A percentile compares a stretch with the other conserved stretches of the same genome.
phyloP scores from a whole-genome alignment of 805 yeast genomes.

The Kodamaea neixiangensis region DNA sequence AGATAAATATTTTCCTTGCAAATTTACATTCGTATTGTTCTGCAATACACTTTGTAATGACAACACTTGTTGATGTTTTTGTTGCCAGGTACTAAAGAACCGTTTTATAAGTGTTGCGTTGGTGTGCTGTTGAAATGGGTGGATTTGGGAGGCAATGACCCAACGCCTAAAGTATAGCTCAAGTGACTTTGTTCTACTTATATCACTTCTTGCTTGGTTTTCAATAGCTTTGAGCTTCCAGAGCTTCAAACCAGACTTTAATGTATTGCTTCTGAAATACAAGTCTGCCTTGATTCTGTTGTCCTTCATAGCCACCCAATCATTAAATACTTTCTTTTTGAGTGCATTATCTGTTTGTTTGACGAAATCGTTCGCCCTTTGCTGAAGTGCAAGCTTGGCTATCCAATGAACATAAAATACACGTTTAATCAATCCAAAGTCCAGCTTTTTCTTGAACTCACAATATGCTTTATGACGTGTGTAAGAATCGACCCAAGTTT shows the following conservation, averaged over 20 bases:
- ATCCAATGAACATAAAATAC: background rate
- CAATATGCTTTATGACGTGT: background rate
- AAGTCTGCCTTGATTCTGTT: conserved; percentile 2
- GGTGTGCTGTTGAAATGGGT: background rate
- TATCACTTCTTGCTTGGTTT: background rate
- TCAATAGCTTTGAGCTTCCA: background rate
- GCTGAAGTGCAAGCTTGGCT: conserved; percentile 7
- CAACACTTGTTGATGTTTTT: background rate
- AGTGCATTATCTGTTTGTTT: background rate
- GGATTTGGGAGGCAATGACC: background rate
- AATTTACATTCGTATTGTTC: background rate
- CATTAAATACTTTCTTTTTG: conserved; percentile 3
- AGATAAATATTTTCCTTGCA: background rate
- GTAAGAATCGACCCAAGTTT: conserved; percentile 9
- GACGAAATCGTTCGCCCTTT: background rate
- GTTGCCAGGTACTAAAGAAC: background rate
- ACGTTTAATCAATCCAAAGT: background rate
- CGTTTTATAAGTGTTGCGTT: background rate
- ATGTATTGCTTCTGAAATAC: background rate
- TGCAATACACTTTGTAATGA: background rate
- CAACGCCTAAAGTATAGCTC: background rate
- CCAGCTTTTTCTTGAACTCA: background rate
- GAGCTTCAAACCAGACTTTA: background rate
- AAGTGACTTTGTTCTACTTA: background rate
- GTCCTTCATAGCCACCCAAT: conserved; percentile 4